Percentiles rank a stretch among this genome's conserved stretches.
Conservation (phyloP, 2,329 filamentous ascomycete genomes). For the Penicillium sp. region DNA sequence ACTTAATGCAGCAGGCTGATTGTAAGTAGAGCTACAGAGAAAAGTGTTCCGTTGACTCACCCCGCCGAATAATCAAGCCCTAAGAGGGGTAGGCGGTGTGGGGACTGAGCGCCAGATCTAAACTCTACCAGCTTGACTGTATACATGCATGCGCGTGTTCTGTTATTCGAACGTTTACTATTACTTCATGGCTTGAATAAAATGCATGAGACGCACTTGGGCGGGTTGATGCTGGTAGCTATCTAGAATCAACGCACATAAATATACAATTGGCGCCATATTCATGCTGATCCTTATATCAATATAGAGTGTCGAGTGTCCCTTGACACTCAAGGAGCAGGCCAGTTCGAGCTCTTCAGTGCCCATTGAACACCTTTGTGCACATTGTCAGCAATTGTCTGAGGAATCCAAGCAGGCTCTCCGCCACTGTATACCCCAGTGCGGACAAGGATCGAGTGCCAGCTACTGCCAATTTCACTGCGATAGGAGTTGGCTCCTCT, state of each 20-base stretch:
- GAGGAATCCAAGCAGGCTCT: constrained; percentile 61
- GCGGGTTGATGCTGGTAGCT: neutral
- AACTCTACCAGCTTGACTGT: neutral
- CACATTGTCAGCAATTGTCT: constrained; percentile 70
- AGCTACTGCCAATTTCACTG: constrained; percentile 66
- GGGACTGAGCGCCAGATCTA: neutral
- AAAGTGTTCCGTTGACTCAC: constrained; percentile 28
- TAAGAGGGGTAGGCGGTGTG: constrained; percentile 31
- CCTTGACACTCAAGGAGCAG: constrained; percentile 1
- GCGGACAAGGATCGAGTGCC: constrained; percentile 73
- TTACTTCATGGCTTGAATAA: neutral
- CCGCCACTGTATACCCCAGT: constrained; percentile 70
- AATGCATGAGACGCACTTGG: neutral
- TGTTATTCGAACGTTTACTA: neutral
- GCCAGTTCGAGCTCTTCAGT: constrained; percentile 53
- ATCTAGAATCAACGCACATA: neutral
- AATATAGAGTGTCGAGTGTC: neutral
- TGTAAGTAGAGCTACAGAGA: constrained; percentile 7
- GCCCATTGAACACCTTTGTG: constrained; percentile 75
- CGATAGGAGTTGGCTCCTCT: constrained; percentile 75
- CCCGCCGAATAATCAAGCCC: constrained; percentile 31
- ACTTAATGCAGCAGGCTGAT: constrained; percentile 3
- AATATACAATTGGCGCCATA: neutral
- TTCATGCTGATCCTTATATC: neutral
- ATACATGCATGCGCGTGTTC: neutral